Evolutionary conservation across 1,284 basidiomycete species (phyloP).

Genomic region (Apiotrichum brassicae): DNA sequence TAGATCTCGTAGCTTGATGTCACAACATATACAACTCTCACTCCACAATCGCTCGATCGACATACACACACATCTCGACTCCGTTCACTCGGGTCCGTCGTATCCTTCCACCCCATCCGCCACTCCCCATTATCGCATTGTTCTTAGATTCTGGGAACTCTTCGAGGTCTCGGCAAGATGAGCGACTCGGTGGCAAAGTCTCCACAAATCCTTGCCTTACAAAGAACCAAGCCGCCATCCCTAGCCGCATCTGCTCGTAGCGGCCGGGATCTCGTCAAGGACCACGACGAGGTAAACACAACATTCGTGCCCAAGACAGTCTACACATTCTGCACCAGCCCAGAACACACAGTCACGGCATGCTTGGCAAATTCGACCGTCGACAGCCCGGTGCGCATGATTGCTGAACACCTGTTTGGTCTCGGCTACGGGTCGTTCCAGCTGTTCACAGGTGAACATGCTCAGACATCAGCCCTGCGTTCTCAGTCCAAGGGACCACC

Average conservation of each 20-base stretch:
- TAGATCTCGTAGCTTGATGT: too few relatives aligned
- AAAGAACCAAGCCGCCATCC: slow-evolving; percentile 1
- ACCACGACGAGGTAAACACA: slow-evolving; percentile 6
- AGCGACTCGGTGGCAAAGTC: background rate
- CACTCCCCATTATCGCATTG: too few relatives aligned
- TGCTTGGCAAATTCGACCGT: slow-evolving; percentile 17
- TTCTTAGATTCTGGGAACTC: too few relatives aligned
- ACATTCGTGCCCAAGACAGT: slow-evolving; percentile 14
- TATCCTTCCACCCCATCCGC: too few relatives aligned
- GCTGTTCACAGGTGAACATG: slow-evolving; percentile 9
- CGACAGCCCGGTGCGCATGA: slow-evolving; percentile 19
- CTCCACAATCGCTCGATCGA: too few relatives aligned
- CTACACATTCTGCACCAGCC: slow-evolving; percentile 15
- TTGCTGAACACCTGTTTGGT: slow-evolving; percentile 21
- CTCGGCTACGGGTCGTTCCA: slow-evolving; percentile 16
- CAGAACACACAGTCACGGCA: slow-evolving; percentile 16
- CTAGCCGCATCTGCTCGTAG: slow-evolving; percentile 5
- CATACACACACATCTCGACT: too few relatives aligned
- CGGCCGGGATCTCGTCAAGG: slow-evolving; percentile 13
- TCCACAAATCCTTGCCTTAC: background rate
- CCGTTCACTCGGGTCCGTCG: too few relatives aligned
- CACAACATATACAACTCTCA: too few relatives aligned
- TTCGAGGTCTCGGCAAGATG: background rate
- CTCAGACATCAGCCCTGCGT: background rate
- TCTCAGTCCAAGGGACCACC: background rate